These are phyloP conservation scores for Podila clonocystis DNA, from an alignment of 192 early-diverging fungal genomes.

Conservation along the genomic window DNA sequence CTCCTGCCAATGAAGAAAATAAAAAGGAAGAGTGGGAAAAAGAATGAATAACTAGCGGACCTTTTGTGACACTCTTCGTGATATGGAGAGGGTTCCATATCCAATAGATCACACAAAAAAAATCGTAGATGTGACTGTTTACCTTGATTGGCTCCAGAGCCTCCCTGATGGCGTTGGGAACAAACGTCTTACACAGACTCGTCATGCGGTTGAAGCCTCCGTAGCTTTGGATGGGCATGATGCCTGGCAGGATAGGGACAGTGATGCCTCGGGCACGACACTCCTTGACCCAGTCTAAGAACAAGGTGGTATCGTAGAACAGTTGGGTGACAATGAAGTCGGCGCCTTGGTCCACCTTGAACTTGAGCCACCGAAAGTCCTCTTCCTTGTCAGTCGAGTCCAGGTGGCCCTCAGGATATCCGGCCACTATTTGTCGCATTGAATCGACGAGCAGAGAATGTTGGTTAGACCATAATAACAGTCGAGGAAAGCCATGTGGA, in stretches of 20 bases:
- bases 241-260: slow-evolving; percentile 91
- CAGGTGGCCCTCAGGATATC: slow-evolving; percentile 95
- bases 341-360: slow-evolving; percentile 92
- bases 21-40: too few relatives aligned
- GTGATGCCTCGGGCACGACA: slow-evolving; percentile 81
- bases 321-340: slow-evolving; percentile 96
- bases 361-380: slow-evolving; percentile 85
- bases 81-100: too few relatives aligned
- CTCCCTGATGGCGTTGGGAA: slow-evolving; percentile 87
- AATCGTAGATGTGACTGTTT: slow-evolving; percentile 1
- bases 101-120: background rate
- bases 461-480: too few relatives aligned
- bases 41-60: too few relatives aligned
- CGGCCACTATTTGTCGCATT: slow-evolving; percentile 70
- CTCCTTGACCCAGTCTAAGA: slow-evolving; percentile 80
- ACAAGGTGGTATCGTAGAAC: slow-evolving; percentile 93
- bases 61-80: too few relatives aligned
- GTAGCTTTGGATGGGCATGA: slow-evolving; percentile 98
- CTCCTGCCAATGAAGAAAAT: slow-evolving; percentile 41
- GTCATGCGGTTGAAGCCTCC: slow-evolving; percentile 77
- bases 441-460: too few relatives aligned
- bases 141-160: slow-evolving; percentile 96
- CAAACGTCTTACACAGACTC: slow-evolving; percentile 76
- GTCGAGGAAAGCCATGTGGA: too few relatives aligned
- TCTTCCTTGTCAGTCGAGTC: slow-evolving; percentile 78